Percentiles rank a stretch among this genome's conserved stretches.
phyloP scores from a whole-genome alignment of 345 rosid genomes.

The Eucalyptus regnans region DNA sequence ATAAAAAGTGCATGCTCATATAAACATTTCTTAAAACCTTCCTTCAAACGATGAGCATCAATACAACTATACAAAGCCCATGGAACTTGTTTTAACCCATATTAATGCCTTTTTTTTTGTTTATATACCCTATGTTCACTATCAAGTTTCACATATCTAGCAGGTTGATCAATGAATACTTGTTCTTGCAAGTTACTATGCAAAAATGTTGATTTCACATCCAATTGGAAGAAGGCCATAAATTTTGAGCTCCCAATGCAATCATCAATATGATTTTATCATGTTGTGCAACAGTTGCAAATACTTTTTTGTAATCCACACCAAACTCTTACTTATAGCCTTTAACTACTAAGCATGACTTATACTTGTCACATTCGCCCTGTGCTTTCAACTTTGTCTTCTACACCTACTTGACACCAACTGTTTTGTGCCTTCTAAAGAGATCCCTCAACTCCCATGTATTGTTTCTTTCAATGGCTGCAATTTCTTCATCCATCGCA shows the following conservation, averaged over 20 bases:
- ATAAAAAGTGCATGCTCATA: too few relatives aligned
- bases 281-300: not conserved
- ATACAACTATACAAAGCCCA: too few relatives aligned
- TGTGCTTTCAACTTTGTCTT: too few relatives aligned
- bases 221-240: not conserved
- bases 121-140: not conserved
- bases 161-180: not conserved
- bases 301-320: not conserved
- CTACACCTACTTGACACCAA: too few relatives aligned
- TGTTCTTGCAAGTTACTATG: not conserved
- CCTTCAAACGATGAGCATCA: too few relatives aligned
- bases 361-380: not conserved
- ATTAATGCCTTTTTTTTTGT: too few relatives aligned
- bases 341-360: not conserved
- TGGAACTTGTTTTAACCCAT: too few relatives aligned
- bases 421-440: too few relatives aligned
- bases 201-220: not conserved
- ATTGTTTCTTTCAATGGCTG: too few relatives aligned
- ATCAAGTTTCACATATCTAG: not conserved
- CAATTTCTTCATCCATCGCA: too few relatives aligned
- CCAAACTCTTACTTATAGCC: not conserved
- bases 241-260: not conserved
- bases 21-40: too few relatives aligned
- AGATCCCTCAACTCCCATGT: too few relatives aligned
- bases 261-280: not conserved